phyloP scores from a whole-genome alignment of 169 alveolate species.

The Plasmodium malariae region DNA sequence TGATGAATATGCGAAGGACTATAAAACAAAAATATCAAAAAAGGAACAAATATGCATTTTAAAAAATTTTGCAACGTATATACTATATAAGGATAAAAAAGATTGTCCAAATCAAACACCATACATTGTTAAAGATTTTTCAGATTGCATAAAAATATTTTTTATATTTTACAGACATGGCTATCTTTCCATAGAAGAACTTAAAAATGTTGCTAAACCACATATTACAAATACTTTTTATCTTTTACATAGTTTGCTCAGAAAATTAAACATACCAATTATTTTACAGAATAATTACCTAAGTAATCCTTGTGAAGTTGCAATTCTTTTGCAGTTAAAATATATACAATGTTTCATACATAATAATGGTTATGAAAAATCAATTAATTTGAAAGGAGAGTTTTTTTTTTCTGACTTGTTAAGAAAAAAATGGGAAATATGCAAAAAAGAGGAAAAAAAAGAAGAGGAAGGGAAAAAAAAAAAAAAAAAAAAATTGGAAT shows the following conservation, averaged over 20 bases:
- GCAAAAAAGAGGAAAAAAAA: no score
- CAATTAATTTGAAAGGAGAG: constrained; percentile 30
- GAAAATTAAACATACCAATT: constrained; percentile 62
- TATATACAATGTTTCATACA: constrained; percentile 57
- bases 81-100: constrained; percentile 40
- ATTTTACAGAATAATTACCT: constrained; percentile 37
- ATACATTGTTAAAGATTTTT: constrained; percentile 51
- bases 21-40: neutral
- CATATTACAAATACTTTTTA: constrained; percentile 40
- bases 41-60: constrained; percentile 1
- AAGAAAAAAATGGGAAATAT: neutral
- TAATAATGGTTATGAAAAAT: constrained; percentile 48
- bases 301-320: constrained; percentile 74
- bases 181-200: constrained; percentile 28
- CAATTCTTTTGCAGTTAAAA: constrained; percentile 67
- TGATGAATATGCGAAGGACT: neutral
- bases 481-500: neutral
- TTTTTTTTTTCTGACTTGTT: constrained; percentile 11
- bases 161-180: constrained; percentile 71
- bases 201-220: constrained; percentile 6
- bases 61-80: constrained; percentile 44
- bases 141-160: constrained; percentile 58
- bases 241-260: constrained; percentile 33
- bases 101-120: constrained; percentile 5
- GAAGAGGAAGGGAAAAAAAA: neutral